These are phyloP conservation scores for Saccharomycopsis sp. DNA, from an alignment of 805 yeast genomes.

Conservation along the genomic window DNA sequence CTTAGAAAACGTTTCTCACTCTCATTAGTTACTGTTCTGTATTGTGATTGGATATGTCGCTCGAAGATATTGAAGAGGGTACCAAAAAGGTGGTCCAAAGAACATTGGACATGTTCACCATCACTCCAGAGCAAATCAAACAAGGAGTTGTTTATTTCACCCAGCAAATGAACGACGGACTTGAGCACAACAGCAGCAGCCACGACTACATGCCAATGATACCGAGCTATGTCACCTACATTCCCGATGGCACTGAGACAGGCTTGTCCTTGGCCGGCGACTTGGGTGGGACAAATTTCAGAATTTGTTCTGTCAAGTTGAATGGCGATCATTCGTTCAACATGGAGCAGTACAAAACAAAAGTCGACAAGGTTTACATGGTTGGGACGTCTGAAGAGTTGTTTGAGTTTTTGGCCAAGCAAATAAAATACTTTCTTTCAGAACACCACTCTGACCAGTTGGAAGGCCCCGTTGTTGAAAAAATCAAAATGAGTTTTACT, in stretches of 20 bases:
- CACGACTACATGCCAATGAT: conserved; percentile 67
- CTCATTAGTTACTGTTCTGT: too few relatives aligned
- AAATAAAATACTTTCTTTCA: conserved; percentile 54
- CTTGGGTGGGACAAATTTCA: conserved; percentile 91
- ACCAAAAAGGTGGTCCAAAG: conserved; percentile 24
- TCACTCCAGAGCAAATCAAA: conserved; percentile 34
- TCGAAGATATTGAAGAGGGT: conserved; percentile 8
- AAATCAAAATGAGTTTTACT: conserved; percentile 77
- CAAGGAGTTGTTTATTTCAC: conserved; percentile 49
- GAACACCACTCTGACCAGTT: conserved; percentile 42
- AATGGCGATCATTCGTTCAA: conserved; percentile 73
- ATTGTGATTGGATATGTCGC: background rate
- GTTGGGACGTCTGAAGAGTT: conserved; percentile 56
- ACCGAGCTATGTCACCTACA: conserved; percentile 77
- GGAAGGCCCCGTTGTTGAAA: background rate
- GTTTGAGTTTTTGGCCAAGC: conserved; percentile 66
- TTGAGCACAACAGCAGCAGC: conserved; percentile 34
- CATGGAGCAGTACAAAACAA: conserved; percentile 65
- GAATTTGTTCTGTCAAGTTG: conserved; percentile 82
- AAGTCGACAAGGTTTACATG: conserved; percentile 73
- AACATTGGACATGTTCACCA: conserved; percentile 34
- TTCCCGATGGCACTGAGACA: conserved; percentile 78
- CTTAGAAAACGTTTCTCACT: too few relatives aligned
- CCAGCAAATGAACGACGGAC: conserved; percentile 52
- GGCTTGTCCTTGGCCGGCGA: conserved; percentile 88